Base-by-base conservation (phyloP, 257 asterid genomes). In the Solanum habrochaites region DNA sequence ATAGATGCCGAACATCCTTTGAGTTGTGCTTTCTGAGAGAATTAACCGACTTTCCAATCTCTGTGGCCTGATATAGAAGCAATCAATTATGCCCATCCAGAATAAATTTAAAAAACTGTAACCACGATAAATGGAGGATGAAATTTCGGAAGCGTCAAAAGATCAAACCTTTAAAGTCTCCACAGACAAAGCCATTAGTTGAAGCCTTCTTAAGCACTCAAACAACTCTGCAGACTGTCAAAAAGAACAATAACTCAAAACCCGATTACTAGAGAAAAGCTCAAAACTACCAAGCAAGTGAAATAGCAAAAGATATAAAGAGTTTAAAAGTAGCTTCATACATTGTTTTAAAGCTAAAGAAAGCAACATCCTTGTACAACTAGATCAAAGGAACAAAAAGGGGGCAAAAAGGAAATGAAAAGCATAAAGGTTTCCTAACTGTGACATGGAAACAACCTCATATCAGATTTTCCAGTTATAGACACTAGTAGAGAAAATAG, bases 171-270 rank as follows among this genome's bases (percentile, higher is more conserved):
- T 93, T 25, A 96, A 92, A 86, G 89, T 93, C 91, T 95, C 99
- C 89, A 95, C 95, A 29, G 96, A 89, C 87, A 96, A 88, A 89
- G 86, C 92, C 97, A 92, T 93, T 62, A 95, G 89, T 90, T 96
- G 98, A 85, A 96, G 96, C 95, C 92, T 91, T 91, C 96, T 93
- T 90, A 96, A 88, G 16, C 94, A 95, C 83, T 94, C 98, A 86
- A 86, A 91, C 91, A 96, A 20, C 85, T 80, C 85, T 47, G 42
- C 25, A 18, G 85, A 9, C 85, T 47, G 85, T 47, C 39, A 5
- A 47, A 45, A 78, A 49, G 42, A 80, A 80, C n/a, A 47, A 80
- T 29, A 35, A 83, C 85, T 75, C 31, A 27, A 91, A 43, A 86
- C 87, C 96, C 85, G 98, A 87, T 98, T 93, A 98, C 66, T 80